Base-by-base conservation (phyloP, 108 stramenopile genomes). In the Thalassiosira profunda region DNA sequence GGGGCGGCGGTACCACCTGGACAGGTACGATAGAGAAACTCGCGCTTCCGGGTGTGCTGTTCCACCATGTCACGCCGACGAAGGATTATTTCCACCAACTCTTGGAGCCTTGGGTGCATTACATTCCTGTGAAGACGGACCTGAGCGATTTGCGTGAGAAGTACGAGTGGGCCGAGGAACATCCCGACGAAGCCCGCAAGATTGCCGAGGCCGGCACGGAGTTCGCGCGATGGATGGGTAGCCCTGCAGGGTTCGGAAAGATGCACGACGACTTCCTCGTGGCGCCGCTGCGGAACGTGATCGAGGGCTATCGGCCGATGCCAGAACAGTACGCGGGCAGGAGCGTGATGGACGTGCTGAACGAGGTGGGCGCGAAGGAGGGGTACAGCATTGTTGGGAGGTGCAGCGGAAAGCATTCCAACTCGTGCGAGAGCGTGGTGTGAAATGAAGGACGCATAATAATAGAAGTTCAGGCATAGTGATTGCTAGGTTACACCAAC, bases 1-100 rank as follows among this genome's bases (percentile, higher is more conserved):
- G 82, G 9, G 82, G 79, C 29, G 79, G 82, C 9, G 79, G 82
- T 1, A 84, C 82, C 11, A 76, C 70, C 1, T 84, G 82, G 82
- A 69, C 65, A 11, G 82, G 79, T 1, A 84, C 82, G 0, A 44
- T 84, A 4, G 60, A 68, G 28, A 84, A 84, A 34, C 45, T 84
- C 5, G 72, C 67, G 25, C 30, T 82, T 29, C 79, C 79, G 1
- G 79, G 79, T 28, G 44, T 80, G 24, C 45, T 80, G 9, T 75
- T 80, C 58, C 79, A 80, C 59, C 79, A 80, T 52, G 59, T 75
- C 1, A 75, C 79, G 10, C 68, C 74, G 0, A 69, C 79, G 7
- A 57, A 40, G 31, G 79, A 80, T 70, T 80, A 57, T 47, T 74
- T 75, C 35, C 59, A 80, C 41, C 46, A 75, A 18, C n/a, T 44